Percentiles rank a stretch among this genome's conserved stretches.
phyloP scores from a whole-genome alignment of 441 rosid genomes.

The Viola pubescens region DNA sequence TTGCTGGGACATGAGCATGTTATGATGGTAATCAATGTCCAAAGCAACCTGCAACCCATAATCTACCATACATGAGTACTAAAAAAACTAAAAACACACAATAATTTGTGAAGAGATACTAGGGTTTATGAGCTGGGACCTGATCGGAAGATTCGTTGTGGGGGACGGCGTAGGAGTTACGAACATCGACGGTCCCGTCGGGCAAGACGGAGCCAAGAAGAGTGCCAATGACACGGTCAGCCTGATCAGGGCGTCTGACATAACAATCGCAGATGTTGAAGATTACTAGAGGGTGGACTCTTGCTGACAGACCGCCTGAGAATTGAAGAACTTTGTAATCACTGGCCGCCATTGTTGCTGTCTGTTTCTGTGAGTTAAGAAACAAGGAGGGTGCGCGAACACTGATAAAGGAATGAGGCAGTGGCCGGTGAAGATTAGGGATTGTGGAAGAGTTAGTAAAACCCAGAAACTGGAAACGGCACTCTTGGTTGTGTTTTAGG shows the following conservation, averaged over 20 bases:
- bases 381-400: neutral
- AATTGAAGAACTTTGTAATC: constrained; percentile 66
- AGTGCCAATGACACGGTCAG: constrained; percentile 92
- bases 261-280: constrained; percentile 92
- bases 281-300: constrained; percentile 76
- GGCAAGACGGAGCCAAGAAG: constrained; percentile 81
- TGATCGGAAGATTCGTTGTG: constrained; percentile 77
- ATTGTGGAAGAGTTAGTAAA: no score
- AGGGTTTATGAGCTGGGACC: constrained; percentile 20
- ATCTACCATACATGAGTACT: neutral
- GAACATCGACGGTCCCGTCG: constrained; percentile 85
- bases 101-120: neutral
- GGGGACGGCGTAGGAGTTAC: constrained; percentile 91
- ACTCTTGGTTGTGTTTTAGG: no score
- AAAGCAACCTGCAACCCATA: constrained; percentile 61
- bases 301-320: constrained; percentile 40
- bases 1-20: constrained; percentile 72
- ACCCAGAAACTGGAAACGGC: no score
- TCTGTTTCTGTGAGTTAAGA: constrained; percentile 5
- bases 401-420: no score
- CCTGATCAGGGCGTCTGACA: constrained; percentile 85
- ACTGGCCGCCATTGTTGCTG: constrained; percentile 45
- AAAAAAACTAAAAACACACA: neutral
- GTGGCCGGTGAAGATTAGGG: no score
- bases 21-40: constrained; percentile 92